Conservation (phyloP, 2,329 filamentous ascomycete species). For the Epichloe festucae region DNA sequence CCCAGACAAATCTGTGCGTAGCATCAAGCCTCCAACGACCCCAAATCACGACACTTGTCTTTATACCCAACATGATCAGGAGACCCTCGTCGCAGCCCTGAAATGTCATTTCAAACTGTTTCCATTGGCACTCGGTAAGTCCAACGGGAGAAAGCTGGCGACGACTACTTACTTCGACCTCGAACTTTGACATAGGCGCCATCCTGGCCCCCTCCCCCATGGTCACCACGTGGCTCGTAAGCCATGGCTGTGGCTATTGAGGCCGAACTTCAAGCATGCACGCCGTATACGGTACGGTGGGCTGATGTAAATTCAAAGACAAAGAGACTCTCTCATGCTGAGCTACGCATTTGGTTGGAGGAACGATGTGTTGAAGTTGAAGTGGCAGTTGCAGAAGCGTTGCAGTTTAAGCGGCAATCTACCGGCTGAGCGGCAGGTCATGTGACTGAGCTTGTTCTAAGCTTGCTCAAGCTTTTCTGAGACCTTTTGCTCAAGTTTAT, state of each 20-base stretch:
- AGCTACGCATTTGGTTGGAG: not conserved
- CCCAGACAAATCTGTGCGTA: too few species aligned
- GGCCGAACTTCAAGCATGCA: constrained; percentile 3
- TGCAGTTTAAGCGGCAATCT: constrained; percentile 6
- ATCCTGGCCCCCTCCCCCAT: constrained; percentile 30
- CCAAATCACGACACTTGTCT: not conserved
- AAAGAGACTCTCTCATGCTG: not conserved
- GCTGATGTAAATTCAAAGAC: not conserved
- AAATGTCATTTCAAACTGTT: not conserved
- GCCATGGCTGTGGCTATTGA: constrained; percentile 26
- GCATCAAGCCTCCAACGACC: not conserved
- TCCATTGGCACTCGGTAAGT: not conserved
- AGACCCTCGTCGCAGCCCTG: not conserved
- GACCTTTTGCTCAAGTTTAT: too few species aligned
- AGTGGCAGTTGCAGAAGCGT: not conserved
- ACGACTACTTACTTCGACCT: constrained; percentile 34
- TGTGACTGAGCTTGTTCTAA: constrained; percentile 1
- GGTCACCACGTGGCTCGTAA: constrained; percentile 41
- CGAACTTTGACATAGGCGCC: constrained; percentile 35
- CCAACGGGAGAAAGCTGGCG: constrained; percentile 1
- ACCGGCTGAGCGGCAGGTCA: constrained; percentile 2
- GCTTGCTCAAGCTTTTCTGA: too few species aligned
- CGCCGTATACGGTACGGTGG: not conserved
- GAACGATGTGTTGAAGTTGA: not conserved
- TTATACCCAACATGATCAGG: not conserved